Evolutionary conservation across 306 rosid species (phyloP), one percentile per base, ranked within the genome.

Genomic region (Pterocarpus macrocarpus): DNA sequence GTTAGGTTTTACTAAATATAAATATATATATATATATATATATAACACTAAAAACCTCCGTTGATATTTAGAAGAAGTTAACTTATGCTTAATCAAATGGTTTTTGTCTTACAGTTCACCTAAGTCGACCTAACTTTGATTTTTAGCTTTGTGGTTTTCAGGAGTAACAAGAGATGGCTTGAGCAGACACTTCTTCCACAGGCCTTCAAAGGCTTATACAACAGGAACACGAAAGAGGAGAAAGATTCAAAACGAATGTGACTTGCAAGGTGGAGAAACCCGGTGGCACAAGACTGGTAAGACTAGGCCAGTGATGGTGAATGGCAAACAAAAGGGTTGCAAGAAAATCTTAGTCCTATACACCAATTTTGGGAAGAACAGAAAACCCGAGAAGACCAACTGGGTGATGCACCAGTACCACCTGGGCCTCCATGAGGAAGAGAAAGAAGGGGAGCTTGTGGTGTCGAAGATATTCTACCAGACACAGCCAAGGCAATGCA

Each of bases 341-440:
- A 96, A 96, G 90, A 96, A 96, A 59, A 96, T 96, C 76, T 88
- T 96, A 0, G 99, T 96, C 2, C 90, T 96, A 7, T 96, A 96
- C 78, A 96, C 98, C 8, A 96, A 96, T 80, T 96, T 96, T 5
- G 99, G 99, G 0, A 96, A 96, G 84, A 96, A 96, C 64, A 73
- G 99, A 30, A 96, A 96, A 65, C 99, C 99, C 0, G 94, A 93
- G 69, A 96, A 96, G 87, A 96, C 99, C 6, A 96, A 93, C 44
- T 96, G 99, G 99, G 99, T 96, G 17, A 96, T 96, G 99, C 99
- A 96, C 17, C 99, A 96, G 30, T 96, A 96, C 87, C 99, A 96
- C 78, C 71, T 96, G 3, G 99, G 99, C 0, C 91, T 89, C 58
- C 87, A 88, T 39, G 99, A 96, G 39, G 99, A 96, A 50, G 99